A percentile compares a stretch with the other conserved stretches of the same genome.
Evolutionary conservation across 352 stramenopile species (phyloP).

Genomic region (Globisporangium spiculum): DNA sequence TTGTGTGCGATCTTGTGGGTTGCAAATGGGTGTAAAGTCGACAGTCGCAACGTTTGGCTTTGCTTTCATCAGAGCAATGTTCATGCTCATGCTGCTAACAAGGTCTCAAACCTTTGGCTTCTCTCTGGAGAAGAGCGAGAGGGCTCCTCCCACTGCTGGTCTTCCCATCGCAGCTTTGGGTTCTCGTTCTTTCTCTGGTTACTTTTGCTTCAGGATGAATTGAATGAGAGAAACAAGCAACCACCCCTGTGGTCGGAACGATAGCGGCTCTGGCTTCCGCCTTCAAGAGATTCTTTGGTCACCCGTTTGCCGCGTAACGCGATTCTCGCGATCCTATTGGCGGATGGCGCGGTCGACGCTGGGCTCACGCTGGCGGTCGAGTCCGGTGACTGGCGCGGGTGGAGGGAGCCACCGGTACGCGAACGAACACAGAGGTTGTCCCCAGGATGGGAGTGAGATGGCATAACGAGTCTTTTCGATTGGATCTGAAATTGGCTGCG

Average conservation of each 20-base stretch:
- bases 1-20: background rate
- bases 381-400: background rate
- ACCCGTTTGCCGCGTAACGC: background rate
- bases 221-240: too few relatives aligned
- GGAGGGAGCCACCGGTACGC: background rate
- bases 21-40: background rate
- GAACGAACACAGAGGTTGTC: background rate
- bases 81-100: background rate
- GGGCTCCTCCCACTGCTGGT: background rate
- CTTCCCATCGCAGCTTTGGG: background rate
- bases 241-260: background rate
- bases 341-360: background rate
- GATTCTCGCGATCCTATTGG: slow-evolving; percentile 5
- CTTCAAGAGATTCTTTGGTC: background rate
- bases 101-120: too few relatives aligned
- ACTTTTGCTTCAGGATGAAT: background rate
- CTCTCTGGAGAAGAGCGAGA: background rate
- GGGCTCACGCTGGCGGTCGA: background rate
- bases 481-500: background rate
- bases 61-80: too few relatives aligned
- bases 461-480: background rate
- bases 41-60: background rate
- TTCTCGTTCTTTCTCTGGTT: background rate
- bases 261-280: background rate
- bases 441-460: background rate